These are phyloP conservation scores for Asterochloris erici DNA, from an alignment of 139 green algal genomes.

Conservation along the genomic window DNA sequence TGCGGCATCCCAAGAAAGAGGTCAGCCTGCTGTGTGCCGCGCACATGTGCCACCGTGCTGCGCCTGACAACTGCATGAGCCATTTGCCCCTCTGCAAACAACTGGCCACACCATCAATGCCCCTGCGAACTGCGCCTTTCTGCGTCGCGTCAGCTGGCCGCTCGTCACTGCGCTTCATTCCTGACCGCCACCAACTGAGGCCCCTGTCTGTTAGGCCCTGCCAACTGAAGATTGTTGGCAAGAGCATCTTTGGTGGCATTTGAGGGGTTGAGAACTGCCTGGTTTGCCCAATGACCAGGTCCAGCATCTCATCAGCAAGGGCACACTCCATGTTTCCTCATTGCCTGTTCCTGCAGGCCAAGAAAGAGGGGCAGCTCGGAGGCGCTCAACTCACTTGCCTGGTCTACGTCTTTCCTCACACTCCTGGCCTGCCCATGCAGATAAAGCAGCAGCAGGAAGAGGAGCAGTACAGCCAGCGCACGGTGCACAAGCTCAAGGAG, in stretches of 20 bases:
- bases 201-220: not conserved
- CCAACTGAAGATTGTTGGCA: too few relatives aligned
- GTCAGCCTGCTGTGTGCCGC: not conserved
- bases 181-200: not conserved
- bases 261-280: too few relatives aligned
- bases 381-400: not conserved
- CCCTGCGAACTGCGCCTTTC: not conserved
- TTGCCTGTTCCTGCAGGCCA: not conserved
- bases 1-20: slow-evolving; percentile 9
- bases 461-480: not conserved
- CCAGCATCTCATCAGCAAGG: not conserved
- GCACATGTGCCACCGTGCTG: not conserved
- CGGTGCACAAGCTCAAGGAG: not conserved
- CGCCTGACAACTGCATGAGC: not conserved
- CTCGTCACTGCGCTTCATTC: not conserved
- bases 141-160: not conserved
- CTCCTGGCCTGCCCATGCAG: not conserved
- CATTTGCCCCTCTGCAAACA: not conserved
- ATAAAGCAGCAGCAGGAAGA: slow-evolving; percentile 2
- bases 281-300: not conserved
- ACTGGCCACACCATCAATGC: not conserved
- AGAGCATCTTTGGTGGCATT: too few relatives aligned
- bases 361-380: not conserved
- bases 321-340: not conserved
- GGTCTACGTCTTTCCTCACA: not conserved